Percentiles rank a stretch among this genome's conserved stretches.
Evolutionary conservation across 805 yeast species (phyloP).

Genomic region (Jamesozyma rosinii): DNA sequence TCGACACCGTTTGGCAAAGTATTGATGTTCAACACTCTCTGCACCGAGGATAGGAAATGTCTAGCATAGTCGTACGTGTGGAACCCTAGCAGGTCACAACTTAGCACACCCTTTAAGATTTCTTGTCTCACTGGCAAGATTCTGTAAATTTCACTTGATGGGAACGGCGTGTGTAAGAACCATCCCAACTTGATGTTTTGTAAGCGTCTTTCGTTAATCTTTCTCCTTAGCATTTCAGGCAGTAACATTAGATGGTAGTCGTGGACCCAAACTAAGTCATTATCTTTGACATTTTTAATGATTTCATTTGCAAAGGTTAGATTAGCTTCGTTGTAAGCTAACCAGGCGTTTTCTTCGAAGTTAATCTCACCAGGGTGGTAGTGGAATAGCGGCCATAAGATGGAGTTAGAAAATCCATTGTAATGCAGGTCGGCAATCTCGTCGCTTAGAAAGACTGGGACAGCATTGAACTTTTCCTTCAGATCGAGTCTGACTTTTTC

Average conservation of each 20-base stretch:
- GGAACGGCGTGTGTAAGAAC: slow-evolving; percentile 96
- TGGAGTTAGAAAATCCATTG: slow-evolving; percentile 90
- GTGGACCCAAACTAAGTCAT: slow-evolving; percentile 94
- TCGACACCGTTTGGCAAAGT: slow-evolving; percentile 89
- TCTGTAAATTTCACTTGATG: slow-evolving; percentile 91
- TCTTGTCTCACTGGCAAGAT: slow-evolving; percentile 92
- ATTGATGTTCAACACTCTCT: slow-evolving; percentile 68
- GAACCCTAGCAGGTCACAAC: slow-evolving; percentile 92
- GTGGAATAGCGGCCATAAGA: slow-evolving; percentile 96
- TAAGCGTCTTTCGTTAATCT: slow-evolving; percentile 37
- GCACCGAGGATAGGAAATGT: slow-evolving; percentile 85
- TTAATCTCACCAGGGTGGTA: slow-evolving; percentile 99
- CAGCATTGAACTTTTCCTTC: slow-evolving; percentile 70
- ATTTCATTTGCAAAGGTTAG: slow-evolving; percentile 68
- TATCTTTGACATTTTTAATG: slow-evolving; percentile 59
- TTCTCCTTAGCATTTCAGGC: slow-evolving; percentile 75
- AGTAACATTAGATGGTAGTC: slow-evolving; percentile 94
- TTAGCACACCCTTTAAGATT: slow-evolving; percentile 80
- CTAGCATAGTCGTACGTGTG: slow-evolving; percentile 99
- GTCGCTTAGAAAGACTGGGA: slow-evolving; percentile 81
- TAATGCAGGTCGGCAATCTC: slow-evolving; percentile 91
- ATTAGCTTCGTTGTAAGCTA: slow-evolving; percentile 92
- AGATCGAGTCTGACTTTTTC: slow-evolving; percentile 60
- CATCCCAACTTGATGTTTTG: slow-evolving; percentile 74
- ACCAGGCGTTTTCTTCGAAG: slow-evolving; percentile 96